Evolutionary conservation across 371 early-diverging fungal species (phyloP), one percentile per base, ranked within the genome.

Genomic region (Mucor mucedo): DNA sequence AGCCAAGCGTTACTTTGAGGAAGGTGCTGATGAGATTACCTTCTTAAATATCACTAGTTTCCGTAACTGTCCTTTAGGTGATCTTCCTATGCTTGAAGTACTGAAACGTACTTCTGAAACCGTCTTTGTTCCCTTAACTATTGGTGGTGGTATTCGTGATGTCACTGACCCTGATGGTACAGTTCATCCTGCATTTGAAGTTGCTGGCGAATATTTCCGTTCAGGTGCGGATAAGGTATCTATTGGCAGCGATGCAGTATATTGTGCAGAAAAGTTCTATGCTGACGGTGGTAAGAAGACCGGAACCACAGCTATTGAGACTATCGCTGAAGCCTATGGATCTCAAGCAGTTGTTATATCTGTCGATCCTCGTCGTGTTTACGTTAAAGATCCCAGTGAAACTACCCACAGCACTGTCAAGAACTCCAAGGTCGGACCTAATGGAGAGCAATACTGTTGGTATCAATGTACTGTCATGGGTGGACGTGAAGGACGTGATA

Each of bases 161-260:
- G 78, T 96, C 13, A 82, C 76, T 14, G 94, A 97, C 52, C 94
- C 95, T 14, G 89, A 90, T 65, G 91, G 91, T 38, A 86, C 86
- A 14, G 64, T 87, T 28, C 88, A 92, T 63, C 83, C 95, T 3
- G 97, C 99, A 0, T 85, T 96, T 32, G 89, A 96, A 38, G 97
- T 98, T 11, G 99, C 97, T 4, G 96, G 95, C 33, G 93, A 89
- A 72, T 98, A 98, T 75, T 98, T 98, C 82, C 86, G 96, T n/a
- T 94, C 95, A 16, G 99, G 99, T 16, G 99, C 99, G 2, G 99
- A 98, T 79, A 98, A 98, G 77, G 95, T 98, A 10, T 96, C 96
- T 10, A 97, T 98, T 68, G 98, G 98, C 21, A 90, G 92, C 53
- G 98, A 98, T 77, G 98, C 98, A n/a, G 98, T 98, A 4, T 95